These are phyloP conservation scores for Apiotrichum gracile DNA, from an alignment of 1,284 basidiomycete species.

Conservation along the genomic window DNA sequence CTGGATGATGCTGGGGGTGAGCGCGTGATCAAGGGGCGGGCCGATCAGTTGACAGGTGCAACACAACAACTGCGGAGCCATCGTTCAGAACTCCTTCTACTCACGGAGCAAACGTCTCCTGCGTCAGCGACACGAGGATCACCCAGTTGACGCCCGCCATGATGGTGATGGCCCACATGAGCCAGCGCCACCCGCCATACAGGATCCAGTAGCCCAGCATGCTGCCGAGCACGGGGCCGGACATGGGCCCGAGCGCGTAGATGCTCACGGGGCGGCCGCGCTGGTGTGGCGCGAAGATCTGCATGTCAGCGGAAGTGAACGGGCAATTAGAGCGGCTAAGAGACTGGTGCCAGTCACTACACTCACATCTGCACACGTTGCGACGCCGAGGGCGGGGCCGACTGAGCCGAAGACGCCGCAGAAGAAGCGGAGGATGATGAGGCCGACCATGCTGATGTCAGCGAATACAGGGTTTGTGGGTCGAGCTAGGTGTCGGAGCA, in stretches of 20 bases:
- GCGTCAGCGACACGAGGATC: conserved; percentile 27
- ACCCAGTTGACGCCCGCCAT: conserved; percentile 33
- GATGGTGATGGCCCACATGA: conserved; percentile 41
- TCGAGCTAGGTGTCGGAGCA: background rate
- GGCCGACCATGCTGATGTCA: conserved; percentile 28
- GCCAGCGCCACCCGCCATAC: conserved; percentile 42
- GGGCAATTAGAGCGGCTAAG: too few species aligned
- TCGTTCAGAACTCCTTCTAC: too few species aligned
- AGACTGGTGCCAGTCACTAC: background rate
- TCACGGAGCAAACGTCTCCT: conserved; percentile 46
- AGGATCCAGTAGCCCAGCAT: conserved; percentile 45
- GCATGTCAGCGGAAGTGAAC: too few species aligned
- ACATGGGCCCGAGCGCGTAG: conserved; percentile 44
- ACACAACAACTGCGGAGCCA: too few species aligned
- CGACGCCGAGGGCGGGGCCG: conserved; percentile 43
- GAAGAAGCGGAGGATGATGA: conserved; percentile 43
- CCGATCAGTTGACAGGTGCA: too few species aligned
- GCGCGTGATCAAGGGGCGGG: background rate
- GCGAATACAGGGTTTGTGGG: background rate
- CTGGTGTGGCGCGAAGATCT: conserved; percentile 35
- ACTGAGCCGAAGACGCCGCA: conserved; percentile 40
- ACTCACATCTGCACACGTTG: conserved; percentile 44
- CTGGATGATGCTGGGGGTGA: conserved; percentile 28
- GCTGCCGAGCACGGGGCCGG: conserved; percentile 40
- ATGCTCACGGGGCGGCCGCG: conserved; percentile 41